Evolutionary conservation across 208 protist species (phyloP).

Genomic region (Herpetomonas samuelpessoai): DNA sequence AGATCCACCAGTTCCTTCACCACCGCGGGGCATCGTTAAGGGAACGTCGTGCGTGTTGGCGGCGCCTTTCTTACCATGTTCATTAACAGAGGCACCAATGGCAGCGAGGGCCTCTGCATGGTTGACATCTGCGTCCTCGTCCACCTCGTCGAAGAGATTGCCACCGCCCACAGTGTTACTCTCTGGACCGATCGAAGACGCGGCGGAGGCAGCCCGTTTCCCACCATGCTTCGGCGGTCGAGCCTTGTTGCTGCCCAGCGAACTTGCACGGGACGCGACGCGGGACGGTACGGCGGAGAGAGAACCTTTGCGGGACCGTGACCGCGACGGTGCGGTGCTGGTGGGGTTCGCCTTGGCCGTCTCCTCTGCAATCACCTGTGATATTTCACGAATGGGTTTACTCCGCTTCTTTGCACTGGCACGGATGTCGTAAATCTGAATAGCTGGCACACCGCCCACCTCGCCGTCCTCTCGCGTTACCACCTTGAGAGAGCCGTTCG

Average conservation of each 20-base stretch:
- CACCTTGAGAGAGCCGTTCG: constrained; percentile 60
- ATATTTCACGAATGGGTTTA: constrained; percentile 81
- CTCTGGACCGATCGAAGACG: too few relatives aligned
- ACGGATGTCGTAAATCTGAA: constrained; percentile 87
- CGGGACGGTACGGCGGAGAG: not conserved
- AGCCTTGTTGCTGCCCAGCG: not conserved
- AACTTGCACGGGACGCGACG: constrained; percentile 8
- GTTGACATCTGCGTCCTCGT: too few relatives aligned
- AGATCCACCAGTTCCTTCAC: too few relatives aligned
- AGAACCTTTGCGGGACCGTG: constrained; percentile 11
- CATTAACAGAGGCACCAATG: too few relatives aligned
- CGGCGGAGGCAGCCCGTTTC: too few relatives aligned
- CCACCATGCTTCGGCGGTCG: too few relatives aligned
- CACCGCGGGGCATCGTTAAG: too few relatives aligned
- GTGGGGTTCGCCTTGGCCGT: constrained; percentile 38
- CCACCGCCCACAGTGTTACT: too few relatives aligned
- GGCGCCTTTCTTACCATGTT: too few relatives aligned
- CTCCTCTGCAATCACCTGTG: constrained; percentile 73
- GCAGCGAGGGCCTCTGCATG: too few relatives aligned
- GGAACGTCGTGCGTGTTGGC: too few relatives aligned
- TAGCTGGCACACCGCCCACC: constrained; percentile 48
- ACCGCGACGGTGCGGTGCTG: constrained; percentile 5
- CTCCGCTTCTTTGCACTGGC: constrained; percentile 48
- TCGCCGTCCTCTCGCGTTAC: constrained; percentile 54
- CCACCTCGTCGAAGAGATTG: too few relatives aligned